These are phyloP conservation scores for Hericium rajendrae DNA, from an alignment of 768 basidiomycete genomes.

Conservation along the genomic window DNA sequence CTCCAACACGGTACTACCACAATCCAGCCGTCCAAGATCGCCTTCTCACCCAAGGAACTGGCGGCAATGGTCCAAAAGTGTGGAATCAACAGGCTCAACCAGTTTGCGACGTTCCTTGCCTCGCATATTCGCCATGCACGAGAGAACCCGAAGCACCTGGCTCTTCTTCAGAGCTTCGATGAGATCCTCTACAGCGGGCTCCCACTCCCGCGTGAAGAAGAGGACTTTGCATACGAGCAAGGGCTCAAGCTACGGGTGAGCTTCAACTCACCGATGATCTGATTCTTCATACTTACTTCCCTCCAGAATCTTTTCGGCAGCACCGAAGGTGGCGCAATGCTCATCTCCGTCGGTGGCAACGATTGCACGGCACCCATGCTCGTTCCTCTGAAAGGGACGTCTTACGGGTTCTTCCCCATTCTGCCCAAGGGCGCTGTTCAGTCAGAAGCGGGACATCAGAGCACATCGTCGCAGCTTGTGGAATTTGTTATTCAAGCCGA, in stretches of 20 bases:
- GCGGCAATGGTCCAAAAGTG: constrained; percentile 60
- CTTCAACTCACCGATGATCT: constrained; percentile 6
- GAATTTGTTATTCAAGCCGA: constrained; percentile 63
- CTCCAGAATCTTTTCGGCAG: constrained; percentile 69
- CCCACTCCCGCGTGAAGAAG: constrained; percentile 55
- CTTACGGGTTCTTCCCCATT: constrained; percentile 60
- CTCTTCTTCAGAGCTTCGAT: constrained; percentile 43
- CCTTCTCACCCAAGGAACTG: constrained; percentile 60
- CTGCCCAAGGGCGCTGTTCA: constrained; percentile 22
- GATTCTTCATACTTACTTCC: constrained; percentile 5
- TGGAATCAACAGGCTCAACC: constrained; percentile 64
- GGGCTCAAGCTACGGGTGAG: constrained; percentile 57
- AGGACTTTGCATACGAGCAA: constrained; percentile 57
- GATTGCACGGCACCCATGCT: constrained; percentile 44
- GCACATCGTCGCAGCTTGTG: constrained; percentile 40
- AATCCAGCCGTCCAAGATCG: constrained; percentile 57
- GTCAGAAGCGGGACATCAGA: constrained; percentile 37
- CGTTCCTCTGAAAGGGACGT: constrained; percentile 48
- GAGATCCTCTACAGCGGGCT: constrained; percentile 62
- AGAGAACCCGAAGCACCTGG: constrained; percentile 49
- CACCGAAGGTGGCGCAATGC: constrained; percentile 71
- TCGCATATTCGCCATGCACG: constrained; percentile 53
- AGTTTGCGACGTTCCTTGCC: constrained; percentile 63
- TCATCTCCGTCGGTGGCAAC: constrained; percentile 47
- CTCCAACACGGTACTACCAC: constrained; percentile 67